Conservation (phyloP, 106 monocot genomes). For the Dioscorea zingiberensis region DNA sequence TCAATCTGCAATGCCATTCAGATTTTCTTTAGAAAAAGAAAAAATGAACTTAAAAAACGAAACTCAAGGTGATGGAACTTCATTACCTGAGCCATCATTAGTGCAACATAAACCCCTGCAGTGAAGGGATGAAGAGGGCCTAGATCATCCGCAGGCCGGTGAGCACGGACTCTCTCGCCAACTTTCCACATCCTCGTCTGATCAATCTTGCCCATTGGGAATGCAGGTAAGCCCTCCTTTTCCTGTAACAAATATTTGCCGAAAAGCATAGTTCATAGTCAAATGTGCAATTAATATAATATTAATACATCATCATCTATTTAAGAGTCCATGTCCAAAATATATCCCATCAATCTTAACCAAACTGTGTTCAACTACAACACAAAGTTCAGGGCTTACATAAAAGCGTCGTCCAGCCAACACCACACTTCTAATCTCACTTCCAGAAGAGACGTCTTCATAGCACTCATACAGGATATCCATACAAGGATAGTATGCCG, state of each 20-base stretch:
- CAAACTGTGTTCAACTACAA: neutral
- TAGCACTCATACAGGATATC: slow-evolving; percentile 89
- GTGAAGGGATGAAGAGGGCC: slow-evolving; percentile 82
- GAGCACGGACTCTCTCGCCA: slow-evolving; percentile 56
- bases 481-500: slow-evolving; percentile 86
- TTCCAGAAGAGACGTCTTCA: slow-evolving; percentile 75
- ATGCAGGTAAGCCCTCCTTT: slow-evolving; percentile 84
- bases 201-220: slow-evolving; percentile 91
- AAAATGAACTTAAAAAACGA: neutral
- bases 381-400: slow-evolving; percentile 25
- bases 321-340: too few species aligned
- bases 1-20: slow-evolving; percentile 48
- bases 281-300: too few species aligned
- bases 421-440: slow-evolving; percentile 80
- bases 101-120: slow-evolving; percentile 76
- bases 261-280: too few species aligned
- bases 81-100: slow-evolving; percentile 86
- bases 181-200: slow-evolving; percentile 87
- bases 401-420: slow-evolving; percentile 73
- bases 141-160: slow-evolving; percentile 50
- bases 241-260: slow-evolving; percentile 26
- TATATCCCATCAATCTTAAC: too few species aligned
- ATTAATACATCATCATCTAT: too few species aligned
- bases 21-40: neutral
- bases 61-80: neutral